These are phyloP conservation scores for Cryptococcus maquisensis DNA, from an alignment of 1,284 basidiomycete species.

Conservation along the genomic window DNA sequence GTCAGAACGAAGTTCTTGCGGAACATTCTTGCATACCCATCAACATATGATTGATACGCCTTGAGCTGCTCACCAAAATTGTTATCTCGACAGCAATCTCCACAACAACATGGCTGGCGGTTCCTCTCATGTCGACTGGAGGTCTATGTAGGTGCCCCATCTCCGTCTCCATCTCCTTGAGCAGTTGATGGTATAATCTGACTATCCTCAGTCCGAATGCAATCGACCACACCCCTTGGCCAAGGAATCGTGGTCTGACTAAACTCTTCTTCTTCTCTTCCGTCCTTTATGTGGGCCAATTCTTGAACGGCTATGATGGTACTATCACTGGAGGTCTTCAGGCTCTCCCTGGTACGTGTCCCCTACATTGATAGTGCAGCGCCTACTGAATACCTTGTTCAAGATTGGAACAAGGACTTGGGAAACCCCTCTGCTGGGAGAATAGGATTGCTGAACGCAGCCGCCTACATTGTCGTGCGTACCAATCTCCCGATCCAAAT, in stretches of 20 bases:
- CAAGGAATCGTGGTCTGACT: background rate
- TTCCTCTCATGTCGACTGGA: too few relatives aligned
- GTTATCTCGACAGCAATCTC: too few relatives aligned
- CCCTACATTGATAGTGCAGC: background rate
- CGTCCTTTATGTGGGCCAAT: conserved; percentile 12
- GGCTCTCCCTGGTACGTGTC: conserved; percentile 6
- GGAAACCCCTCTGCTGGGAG: conserved; percentile 4
- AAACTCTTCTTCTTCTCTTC: conserved; percentile 4
- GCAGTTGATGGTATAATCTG: too few relatives aligned
- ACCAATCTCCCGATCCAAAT: too few relatives aligned
- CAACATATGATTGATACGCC: too few relatives aligned
- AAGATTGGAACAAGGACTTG: conserved; percentile 8
- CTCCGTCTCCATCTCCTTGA: conserved; percentile 10
- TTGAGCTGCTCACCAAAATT: too few relatives aligned
- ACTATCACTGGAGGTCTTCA: conserved; percentile 11
- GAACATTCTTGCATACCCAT: too few relatives aligned
- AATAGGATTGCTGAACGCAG: conserved; percentile 10
- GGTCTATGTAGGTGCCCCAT: background rate
- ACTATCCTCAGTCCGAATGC: conserved; percentile 1
- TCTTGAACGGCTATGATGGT: conserved; percentile 12
- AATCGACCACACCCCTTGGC: conserved; percentile 1
- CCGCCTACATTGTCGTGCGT: conserved; percentile 7
- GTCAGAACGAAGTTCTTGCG: too few relatives aligned
- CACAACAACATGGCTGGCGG: too few relatives aligned
- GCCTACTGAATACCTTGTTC: background rate